Conservation (phyloP, 345 rosid genomes). For the Arabidopsis suecica region DNA sequence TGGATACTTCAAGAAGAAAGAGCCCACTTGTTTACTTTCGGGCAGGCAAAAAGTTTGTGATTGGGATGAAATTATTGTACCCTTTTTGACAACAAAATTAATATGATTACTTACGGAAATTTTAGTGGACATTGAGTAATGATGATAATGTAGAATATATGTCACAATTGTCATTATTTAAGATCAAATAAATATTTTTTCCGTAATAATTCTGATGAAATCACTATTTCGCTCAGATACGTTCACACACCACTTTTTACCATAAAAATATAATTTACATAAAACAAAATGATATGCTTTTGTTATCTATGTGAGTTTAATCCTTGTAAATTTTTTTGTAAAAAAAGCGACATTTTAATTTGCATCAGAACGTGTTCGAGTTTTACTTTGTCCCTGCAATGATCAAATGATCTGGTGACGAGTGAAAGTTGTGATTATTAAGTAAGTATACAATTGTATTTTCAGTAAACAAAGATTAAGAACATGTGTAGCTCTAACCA, state of each 20-base stretch:
- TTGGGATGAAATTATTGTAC: conserved; percentile 38
- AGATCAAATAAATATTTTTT: background rate
- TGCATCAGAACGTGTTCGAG: too few species aligned
- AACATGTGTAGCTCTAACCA: conserved; percentile 27
- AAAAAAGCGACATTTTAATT: too few species aligned
- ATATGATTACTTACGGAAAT: conserved; percentile 2
- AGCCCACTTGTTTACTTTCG: conserved; percentile 43
- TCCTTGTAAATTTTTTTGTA: background rate
- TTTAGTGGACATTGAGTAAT: conserved; percentile 11
- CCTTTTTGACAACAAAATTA: conserved; percentile 27
- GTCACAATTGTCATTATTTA: conserved; percentile 9
- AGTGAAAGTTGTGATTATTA: background rate
- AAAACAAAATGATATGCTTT: background rate
- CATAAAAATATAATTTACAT: background rate
- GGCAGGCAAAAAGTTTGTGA: conserved; percentile 40
- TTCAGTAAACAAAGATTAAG: conserved; percentile 8
- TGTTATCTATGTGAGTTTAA: background rate
- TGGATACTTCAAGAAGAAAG: conserved; percentile 39
- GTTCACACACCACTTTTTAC: background rate
- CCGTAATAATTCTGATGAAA: conserved; percentile 5
- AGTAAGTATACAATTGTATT: background rate
- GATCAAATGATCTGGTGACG: conserved; percentile 6
- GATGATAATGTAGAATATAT: conserved; percentile 10
- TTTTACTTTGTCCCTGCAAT: background rate
- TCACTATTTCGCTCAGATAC: background rate